Evolutionary conservation across 2,329 filamentous ascomycete genomes (phyloP).

Genomic region (Beauveria pseudobassiana): DNA sequence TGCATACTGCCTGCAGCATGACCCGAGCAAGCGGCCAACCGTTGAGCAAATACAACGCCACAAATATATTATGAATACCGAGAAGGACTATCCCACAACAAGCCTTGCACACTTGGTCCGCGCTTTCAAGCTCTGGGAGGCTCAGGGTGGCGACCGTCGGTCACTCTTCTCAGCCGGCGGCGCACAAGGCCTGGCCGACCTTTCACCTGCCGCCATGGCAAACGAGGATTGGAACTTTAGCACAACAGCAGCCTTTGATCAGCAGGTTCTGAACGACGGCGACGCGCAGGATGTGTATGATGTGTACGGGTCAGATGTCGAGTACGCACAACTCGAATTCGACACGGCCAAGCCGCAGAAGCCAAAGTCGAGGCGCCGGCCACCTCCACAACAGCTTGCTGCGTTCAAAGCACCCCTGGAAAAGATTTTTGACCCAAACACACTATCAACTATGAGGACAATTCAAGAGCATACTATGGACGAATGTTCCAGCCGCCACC

Average conservation of each 20-base stretch:
- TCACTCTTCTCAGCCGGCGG: conserved; percentile 55
- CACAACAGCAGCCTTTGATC: conserved; percentile 57
- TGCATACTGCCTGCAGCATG: conserved; percentile 63
- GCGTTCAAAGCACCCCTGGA: conserved; percentile 53
- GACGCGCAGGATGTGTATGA: conserved; percentile 54
- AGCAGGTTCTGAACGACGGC: conserved; percentile 43
- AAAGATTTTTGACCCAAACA: conserved; percentile 60
- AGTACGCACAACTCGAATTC: conserved; percentile 37
- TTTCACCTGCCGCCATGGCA: conserved; percentile 36
- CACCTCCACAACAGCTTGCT: conserved; percentile 51
- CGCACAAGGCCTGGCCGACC: conserved; percentile 44
- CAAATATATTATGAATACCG: conserved; percentile 58
- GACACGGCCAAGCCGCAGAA: conserved; percentile 46
- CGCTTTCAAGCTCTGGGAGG: conserved; percentile 69
- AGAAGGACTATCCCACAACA: conserved; percentile 54
- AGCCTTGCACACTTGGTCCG: conserved; percentile 59
- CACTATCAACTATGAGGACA: conserved; percentile 57
- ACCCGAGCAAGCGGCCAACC: conserved; percentile 60
- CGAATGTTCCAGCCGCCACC: conserved; percentile 30
- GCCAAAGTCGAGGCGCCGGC: conserved; percentile 43
- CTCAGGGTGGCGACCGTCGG: conserved; percentile 61
- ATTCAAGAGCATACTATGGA: conserved; percentile 54
- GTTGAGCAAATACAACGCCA: conserved; percentile 65
- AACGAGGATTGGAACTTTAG: conserved; percentile 63
- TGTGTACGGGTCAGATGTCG: conserved; percentile 51